Evolutionary conservation across 345 rosid species (phyloP).

Genomic region (Dipteronia sinensis): DNA sequence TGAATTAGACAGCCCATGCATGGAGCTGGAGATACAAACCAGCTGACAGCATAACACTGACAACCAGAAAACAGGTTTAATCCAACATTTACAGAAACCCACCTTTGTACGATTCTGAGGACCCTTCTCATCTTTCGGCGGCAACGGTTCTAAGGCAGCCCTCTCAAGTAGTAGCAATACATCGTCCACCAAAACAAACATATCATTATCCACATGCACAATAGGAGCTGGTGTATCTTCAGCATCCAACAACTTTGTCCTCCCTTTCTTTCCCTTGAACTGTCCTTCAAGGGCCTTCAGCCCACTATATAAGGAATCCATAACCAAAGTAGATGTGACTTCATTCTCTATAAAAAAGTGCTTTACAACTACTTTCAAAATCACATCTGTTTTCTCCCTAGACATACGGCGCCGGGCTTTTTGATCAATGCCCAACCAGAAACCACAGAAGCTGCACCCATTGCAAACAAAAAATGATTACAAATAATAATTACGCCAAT

Average conservation of each 20-base stretch:
- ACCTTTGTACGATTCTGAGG: conserved; percentile 87
- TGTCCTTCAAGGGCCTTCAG: conserved; percentile 93
- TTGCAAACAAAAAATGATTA: conserved; percentile 14
- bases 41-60: background rate
- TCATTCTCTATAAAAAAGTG: conserved; percentile 91
- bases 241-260: conserved; percentile 47
- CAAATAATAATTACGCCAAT: background rate
- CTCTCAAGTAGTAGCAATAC: conserved; percentile 69
- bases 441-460: conserved; percentile 72
- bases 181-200: conserved; percentile 85
- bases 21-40: background rate
- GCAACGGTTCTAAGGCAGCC: conserved; percentile 82
- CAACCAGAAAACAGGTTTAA: conserved; percentile 10
- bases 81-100: conserved; percentile 21
- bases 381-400: conserved; percentile 72
- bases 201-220: conserved; percentile 68
- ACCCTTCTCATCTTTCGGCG: conserved; percentile 84
- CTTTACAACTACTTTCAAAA: conserved; percentile 82
- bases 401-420: conserved; percentile 72
- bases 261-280: conserved; percentile 62
- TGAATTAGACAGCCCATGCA: conserved; percentile 8
- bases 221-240: conserved; percentile 82
- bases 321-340: conserved; percentile 93
- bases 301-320: conserved; percentile 99
- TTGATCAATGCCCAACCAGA: conserved; percentile 85